phyloP scores from a whole-genome alignment of 208 protist species.

The Borovskyia barvae region DNA sequence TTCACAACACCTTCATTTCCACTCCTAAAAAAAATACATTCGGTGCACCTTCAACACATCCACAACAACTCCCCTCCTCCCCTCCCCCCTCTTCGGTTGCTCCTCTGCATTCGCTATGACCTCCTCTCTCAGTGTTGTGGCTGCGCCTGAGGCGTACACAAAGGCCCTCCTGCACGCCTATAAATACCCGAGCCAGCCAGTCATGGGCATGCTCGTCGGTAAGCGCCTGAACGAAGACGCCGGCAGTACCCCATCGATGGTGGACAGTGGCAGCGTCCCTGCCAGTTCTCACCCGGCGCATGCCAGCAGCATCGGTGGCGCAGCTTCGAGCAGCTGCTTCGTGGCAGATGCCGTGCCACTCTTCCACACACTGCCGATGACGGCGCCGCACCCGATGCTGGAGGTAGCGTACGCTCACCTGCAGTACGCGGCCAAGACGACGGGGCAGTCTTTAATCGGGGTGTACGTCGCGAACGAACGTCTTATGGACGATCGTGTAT shows the following conservation, averaged over 20 bases:
- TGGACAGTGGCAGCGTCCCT: neutral
- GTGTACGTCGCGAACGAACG: constrained; percentile 85
- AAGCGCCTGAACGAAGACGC: constrained; percentile 55
- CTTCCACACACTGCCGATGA: constrained; percentile 76
- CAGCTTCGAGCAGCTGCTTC: constrained; percentile 30
- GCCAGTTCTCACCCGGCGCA: neutral
- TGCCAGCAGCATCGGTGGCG: neutral
- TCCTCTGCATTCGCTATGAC: no score
- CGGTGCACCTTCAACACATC: no score
- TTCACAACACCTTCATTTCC: no score
- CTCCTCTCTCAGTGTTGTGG: constrained; percentile 30
- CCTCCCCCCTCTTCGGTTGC: neutral
- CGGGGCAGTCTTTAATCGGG: constrained; percentile 67
- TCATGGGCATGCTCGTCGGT: constrained; percentile 78
- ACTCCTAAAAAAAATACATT: no score
- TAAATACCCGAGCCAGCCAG: constrained; percentile 82
- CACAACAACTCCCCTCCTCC: neutral
- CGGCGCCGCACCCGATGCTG: constrained; percentile 80
- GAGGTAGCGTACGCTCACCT: constrained; percentile 76
- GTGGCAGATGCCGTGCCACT: constrained; percentile 75
- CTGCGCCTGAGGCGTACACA: constrained; percentile 70
- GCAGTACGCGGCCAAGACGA: constrained; percentile 58
- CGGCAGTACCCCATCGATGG: neutral
- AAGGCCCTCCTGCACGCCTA: constrained; percentile 85
- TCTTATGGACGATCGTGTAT: constrained; percentile 51